Percentiles rank a stretch among this genome's conserved stretches.
Conservation (phyloP, 345 rosid species). For the Dimocarpus longan region DNA sequence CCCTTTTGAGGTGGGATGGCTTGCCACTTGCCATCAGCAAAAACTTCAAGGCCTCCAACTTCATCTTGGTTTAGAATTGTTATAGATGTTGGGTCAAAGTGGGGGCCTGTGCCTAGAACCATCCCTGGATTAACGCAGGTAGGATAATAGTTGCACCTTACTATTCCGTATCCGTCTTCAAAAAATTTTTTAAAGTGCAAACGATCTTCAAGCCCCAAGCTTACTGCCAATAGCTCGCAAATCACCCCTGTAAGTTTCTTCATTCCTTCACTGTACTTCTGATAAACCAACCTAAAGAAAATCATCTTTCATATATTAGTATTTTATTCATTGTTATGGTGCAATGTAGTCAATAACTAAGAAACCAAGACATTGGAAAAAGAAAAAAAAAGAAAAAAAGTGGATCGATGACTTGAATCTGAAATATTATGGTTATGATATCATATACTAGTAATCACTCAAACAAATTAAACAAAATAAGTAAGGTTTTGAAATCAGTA, state of each 20-base stretch:
- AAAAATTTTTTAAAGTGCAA: slow-evolving; percentile 36
- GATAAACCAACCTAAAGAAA: slow-evolving; percentile 44
- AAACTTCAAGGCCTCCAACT: slow-evolving; percentile 80
- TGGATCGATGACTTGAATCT: too few relatives aligned
- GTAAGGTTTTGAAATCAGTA: not conserved
- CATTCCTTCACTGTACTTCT: slow-evolving; percentile 56
- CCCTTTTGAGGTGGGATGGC: slow-evolving; percentile 55
- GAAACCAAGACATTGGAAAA: too few relatives aligned
- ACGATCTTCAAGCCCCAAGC: slow-evolving; percentile 49
- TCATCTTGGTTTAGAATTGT: slow-evolving; percentile 88
- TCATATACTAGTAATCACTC: too few relatives aligned
- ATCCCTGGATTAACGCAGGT: slow-evolving; percentile 54
- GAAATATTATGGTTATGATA: too few relatives aligned
- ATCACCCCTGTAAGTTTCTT: slow-evolving; percentile 37
- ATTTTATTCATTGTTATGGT: too few relatives aligned
- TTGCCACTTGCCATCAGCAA: slow-evolving; percentile 59
- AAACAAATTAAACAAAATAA: not conserved
- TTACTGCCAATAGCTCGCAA: slow-evolving; percentile 49
- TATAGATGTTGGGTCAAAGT: slow-evolving; percentile 73
- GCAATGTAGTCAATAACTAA: too few relatives aligned
- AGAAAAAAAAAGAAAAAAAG: too few relatives aligned
- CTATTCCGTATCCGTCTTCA: slow-evolving; percentile 59
- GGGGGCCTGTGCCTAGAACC: slow-evolving; percentile 87
- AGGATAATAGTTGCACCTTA: slow-evolving; percentile 72
- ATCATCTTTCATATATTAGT: too few relatives aligned